These are phyloP conservation scores for Vicia faba DNA, from an alignment of 306 rosid species.

Conservation along the genomic window DNA sequence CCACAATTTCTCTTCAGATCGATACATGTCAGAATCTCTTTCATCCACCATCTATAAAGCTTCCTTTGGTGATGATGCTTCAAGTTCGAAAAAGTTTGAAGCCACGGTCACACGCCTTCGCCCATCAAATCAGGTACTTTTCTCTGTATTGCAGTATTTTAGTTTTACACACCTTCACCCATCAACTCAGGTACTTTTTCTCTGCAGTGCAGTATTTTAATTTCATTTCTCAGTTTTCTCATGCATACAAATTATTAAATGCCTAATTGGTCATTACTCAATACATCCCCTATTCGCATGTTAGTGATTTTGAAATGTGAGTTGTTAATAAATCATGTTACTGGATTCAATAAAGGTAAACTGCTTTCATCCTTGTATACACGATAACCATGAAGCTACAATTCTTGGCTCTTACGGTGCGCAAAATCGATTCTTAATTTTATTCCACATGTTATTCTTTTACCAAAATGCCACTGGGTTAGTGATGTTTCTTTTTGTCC, in stretches of 20 bases:
- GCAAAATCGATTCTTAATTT: not conserved
- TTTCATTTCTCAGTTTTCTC: constrained; percentile 4
- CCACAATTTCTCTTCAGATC: constrained; percentile 23
- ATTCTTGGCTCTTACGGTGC: not conserved
- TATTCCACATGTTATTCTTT: too few species aligned
- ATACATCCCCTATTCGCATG: too few species aligned
- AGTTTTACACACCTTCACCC: constrained; percentile 22
- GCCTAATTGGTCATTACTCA: not conserved
- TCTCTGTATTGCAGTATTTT: not conserved
- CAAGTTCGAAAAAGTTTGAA: constrained; percentile 28
- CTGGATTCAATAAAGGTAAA: too few species aligned
- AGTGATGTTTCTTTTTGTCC: not conserved
- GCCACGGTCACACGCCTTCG: constrained; percentile 26
- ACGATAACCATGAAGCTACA: not conserved
- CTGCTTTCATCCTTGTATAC: not conserved
- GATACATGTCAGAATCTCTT: constrained; percentile 25
- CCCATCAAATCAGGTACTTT: constrained; percentile 29
- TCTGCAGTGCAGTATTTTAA: not conserved
- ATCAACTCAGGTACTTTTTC: constrained; percentile 17
- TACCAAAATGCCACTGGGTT: not conserved
- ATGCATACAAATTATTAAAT: constrained; percentile 3
- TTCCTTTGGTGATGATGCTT: constrained; percentile 22
- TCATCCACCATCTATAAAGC: constrained; percentile 26
- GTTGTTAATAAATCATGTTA: not conserved
- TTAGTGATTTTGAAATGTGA: too few species aligned